Conservation (phyloP, 1,284 basidiomycete species). For the Fomitopsis palustris region DNA sequence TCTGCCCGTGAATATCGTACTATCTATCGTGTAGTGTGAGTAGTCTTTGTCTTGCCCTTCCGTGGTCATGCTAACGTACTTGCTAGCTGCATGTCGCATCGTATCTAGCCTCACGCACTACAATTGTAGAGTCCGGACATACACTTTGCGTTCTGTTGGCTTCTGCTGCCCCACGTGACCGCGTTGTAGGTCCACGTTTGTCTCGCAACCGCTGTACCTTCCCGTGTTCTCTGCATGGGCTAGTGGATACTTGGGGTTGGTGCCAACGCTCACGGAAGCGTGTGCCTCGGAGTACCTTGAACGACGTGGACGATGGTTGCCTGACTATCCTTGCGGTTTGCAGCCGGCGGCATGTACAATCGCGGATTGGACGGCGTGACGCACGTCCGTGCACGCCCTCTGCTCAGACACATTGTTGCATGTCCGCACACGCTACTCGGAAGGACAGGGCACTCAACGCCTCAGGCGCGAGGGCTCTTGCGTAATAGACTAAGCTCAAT, state of each 20-base stretch:
- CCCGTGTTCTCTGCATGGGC: neutral
- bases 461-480: too few species aligned
- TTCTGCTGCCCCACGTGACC: neutral
- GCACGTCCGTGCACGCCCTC: too few species aligned
- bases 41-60: neutral
- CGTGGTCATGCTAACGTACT: neutral
- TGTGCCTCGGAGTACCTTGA: neutral
- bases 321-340: too few species aligned
- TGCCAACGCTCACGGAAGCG: neutral
- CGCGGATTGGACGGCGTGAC: too few species aligned
- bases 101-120: neutral
- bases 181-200: conserved; percentile 1
- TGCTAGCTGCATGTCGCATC: neutral
- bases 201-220: neutral
- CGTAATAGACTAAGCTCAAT: too few species aligned
- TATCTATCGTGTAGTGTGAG: conserved; percentile 1
- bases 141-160: neutral
- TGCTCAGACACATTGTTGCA: too few species aligned
- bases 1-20: neutral
- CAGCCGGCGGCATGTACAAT: too few species aligned
- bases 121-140: neutral
- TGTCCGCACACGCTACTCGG: too few species aligned
- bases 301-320: too few species aligned
- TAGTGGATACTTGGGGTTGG: neutral
- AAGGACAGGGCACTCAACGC: too few species aligned